Percentiles rank a stretch among this genome's conserved stretches.
Conservation (phyloP, 352 stramenopile species). For the Paralagenidium karlingii region DNA sequence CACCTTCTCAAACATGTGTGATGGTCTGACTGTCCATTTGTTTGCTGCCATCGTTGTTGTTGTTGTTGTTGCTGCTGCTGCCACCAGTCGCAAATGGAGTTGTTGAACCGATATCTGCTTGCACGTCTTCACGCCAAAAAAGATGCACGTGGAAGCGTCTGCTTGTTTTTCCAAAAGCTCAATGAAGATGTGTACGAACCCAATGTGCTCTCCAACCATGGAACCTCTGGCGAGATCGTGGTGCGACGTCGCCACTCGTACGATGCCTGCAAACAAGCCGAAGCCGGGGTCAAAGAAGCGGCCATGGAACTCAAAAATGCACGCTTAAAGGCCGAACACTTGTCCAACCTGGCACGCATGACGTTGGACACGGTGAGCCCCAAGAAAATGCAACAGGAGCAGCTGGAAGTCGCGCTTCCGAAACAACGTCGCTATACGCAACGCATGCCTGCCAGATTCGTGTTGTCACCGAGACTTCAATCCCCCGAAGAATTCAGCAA, state of each 20-base stretch:
- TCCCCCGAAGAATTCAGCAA: too few species aligned
- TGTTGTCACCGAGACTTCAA: too few species aligned
- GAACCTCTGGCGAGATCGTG: constrained; percentile 29
- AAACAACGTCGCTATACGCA: too few species aligned
- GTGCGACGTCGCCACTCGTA: constrained; percentile 66
- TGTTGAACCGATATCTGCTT: constrained; percentile 58
- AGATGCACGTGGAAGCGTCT: constrained; percentile 22
- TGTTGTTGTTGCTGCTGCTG: neutral
- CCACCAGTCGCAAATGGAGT: neutral
- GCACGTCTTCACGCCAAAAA: constrained; percentile 49
- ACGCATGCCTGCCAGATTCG: too few species aligned
- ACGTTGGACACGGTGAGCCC: constrained; percentile 55
- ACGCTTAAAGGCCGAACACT: constrained; percentile 49
- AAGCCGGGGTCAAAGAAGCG: constrained; percentile 56
- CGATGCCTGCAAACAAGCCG: constrained; percentile 61
- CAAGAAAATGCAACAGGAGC: too few species aligned
- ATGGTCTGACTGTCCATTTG: too few species aligned
- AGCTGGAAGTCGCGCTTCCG: too few species aligned
- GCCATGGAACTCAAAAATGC: constrained; percentile 62
- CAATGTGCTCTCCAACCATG: constrained; percentile 10
- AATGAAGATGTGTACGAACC: constrained; percentile 48
- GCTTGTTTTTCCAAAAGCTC: constrained; percentile 54
- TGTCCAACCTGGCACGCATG: constrained; percentile 58
- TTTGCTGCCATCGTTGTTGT: too few species aligned
- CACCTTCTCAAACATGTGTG: too few species aligned